These are phyloP conservation scores for Raddia distichophylla DNA, from an alignment of 176 grass and related monocot species.

Conservation along the genomic window DNA sequence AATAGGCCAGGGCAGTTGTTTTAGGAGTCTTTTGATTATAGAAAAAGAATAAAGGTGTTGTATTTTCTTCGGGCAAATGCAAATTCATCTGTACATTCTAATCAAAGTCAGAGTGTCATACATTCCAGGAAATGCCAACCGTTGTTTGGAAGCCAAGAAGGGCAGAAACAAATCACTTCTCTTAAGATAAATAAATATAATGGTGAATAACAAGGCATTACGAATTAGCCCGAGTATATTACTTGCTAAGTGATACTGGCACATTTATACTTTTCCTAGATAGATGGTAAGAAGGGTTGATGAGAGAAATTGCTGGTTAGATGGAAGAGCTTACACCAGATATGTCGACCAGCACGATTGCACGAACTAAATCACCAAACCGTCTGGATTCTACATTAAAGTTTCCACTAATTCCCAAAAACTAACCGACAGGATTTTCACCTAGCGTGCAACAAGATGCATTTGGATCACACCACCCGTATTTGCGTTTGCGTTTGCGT, in stretches of 20 bases:
- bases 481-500: no score
- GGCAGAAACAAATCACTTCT: not conserved
- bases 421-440: not conserved
- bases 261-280: not conserved
- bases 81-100: no score
- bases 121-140: no score
- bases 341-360: not conserved
- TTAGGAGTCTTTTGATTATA: not conserved
- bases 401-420: not conserved
- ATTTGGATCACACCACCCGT: not conserved
- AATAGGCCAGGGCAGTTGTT: not conserved
- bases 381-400: not conserved
- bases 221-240: not conserved
- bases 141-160: not conserved
- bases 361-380: not conserved
- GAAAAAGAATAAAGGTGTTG: not conserved
- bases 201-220: no score
- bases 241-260: not conserved
- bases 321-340: not conserved
- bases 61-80: not conserved
- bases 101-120: no score
- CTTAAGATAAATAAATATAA: not conserved
- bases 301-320: not conserved
- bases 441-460: not conserved
- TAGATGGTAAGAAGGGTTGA: not conserved